Evolutionary conservation across 2,329 filamentous ascomycete species (phyloP).

Genomic region (Paraphoma chrysanthemicola): DNA sequence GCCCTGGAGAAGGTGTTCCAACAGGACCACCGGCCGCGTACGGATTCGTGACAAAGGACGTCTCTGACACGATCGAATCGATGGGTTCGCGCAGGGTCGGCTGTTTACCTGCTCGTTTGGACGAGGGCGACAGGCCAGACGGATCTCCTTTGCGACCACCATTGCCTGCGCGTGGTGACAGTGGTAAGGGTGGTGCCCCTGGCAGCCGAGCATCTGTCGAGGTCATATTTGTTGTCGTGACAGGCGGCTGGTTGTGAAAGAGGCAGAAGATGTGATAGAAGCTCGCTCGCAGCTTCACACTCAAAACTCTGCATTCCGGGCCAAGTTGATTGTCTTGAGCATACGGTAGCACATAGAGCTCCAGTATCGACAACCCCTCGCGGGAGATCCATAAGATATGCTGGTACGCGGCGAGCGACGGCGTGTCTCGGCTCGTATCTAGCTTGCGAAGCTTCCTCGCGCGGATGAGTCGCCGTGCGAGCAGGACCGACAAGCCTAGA

Average conservation of each 20-base stretch:
- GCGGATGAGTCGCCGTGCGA: slow-evolving; percentile 81
- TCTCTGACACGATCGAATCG: slow-evolving; percentile 57
- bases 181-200: slow-evolving; percentile 30
- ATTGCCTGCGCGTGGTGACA: slow-evolving; percentile 31
- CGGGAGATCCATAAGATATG: slow-evolving; percentile 96
- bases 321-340: slow-evolving; percentile 74
- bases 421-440: slow-evolving; percentile 79
- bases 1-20: slow-evolving; percentile 51
- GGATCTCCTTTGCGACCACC: slow-evolving; percentile 32
- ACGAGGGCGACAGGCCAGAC: slow-evolving; percentile 35
- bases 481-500: slow-evolving; percentile 85
- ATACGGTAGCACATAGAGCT: slow-evolving; percentile 80
- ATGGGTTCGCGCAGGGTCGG: slow-evolving; percentile 56
- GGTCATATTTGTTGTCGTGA: slow-evolving; percentile 54
- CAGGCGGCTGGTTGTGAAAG: slow-evolving; percentile 87
- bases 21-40: slow-evolving; percentile 51
- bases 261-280: slow-evolving; percentile 97
- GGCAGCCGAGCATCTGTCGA: slow-evolving; percentile 36
- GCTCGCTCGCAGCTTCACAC: slow-evolving; percentile 89
- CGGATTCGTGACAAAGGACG: slow-evolving; percentile 60
- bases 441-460: slow-evolving; percentile 83
- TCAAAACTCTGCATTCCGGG: slow-evolving; percentile 83
- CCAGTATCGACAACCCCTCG: slow-evolving; percentile 87
- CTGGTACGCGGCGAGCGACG: slow-evolving; percentile 81
- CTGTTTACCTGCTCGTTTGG: slow-evolving; percentile 44